Base-by-base conservation (phyloP, 768 basidiomycete genomes). In the Mycena capillaripes region DNA sequence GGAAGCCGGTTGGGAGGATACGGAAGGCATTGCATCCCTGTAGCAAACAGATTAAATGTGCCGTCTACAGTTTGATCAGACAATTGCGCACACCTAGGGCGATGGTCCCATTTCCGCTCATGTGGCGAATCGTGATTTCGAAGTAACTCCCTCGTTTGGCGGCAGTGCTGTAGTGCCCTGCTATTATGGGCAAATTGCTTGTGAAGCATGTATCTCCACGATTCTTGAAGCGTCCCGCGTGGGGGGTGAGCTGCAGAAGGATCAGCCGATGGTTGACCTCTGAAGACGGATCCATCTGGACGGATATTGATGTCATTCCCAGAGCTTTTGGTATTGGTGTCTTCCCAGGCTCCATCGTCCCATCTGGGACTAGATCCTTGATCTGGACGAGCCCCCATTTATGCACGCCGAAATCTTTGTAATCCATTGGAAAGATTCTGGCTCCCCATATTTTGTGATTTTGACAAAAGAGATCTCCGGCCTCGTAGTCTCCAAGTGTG, bases 21-120 rank as follows among this genome's bases (percentile, higher is more conserved):
- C 10, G 73, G 73, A 10, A 74, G 60, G 44, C 64, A 74, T 67
- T 74, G 73, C 69, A 74, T 74, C n/a, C 72, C 73, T 74, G 40
- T 40, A 34, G 42, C 9, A 25, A 53, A 29, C 0, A 30, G 17
- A 14, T 19, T 34, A 29, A 27, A 57, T 46, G 23, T 19, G 19
- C 52, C 2, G 8, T 6, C 48, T 11, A 6, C 12, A 7, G 16
- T 27, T 52, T 29, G 27, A 7, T 21, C 46, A 36, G 25, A 48
- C 1, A n/a, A 30, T 52, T 2, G n/a, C 25, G 25, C 65, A 32
- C 17, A 64, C 63, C 73, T 16, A 66, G 27, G 0, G 73, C 73
- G 27, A 70, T 44, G 1, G 53, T 70, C 25, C 40, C 59, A 1
- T 66, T 42, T 2, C 50, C 65, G 1, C 23, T 10, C 64, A 70